Percentiles rank a stretch among this genome's conserved stretches.
Evolutionary conservation across 352 stramenopile species (phyloP).

Genomic region (Phytophthora colocasiae): DNA sequence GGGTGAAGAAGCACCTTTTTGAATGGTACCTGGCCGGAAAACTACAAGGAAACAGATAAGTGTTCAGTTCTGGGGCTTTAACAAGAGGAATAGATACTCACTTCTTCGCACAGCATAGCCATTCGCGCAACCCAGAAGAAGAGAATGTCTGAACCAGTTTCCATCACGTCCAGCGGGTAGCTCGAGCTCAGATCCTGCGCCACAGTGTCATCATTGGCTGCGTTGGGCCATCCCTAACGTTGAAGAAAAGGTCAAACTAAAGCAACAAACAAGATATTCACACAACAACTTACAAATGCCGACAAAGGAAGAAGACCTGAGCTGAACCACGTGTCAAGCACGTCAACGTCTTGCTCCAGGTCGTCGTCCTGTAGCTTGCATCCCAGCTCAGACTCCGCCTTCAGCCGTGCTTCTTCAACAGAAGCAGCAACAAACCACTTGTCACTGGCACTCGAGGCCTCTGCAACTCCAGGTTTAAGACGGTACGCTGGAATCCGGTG

Average conservation of each 20-base stretch:
- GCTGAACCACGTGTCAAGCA: slow-evolving; percentile 99
- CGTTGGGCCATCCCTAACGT: slow-evolving; percentile 93
- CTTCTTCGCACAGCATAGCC: slow-evolving; percentile 99
- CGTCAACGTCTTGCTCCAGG: slow-evolving; percentile 97
- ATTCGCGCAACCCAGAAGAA: slow-evolving; percentile 99
- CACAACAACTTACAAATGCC: slow-evolving; percentile 53
- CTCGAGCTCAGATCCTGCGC: slow-evolving; percentile 38
- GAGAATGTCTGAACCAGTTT: slow-evolving; percentile 98
- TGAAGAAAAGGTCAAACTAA: slow-evolving; percentile 44
- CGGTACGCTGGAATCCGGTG: slow-evolving; percentile 99
- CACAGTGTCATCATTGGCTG: slow-evolving; percentile 54
- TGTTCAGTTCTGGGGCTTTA: background rate
- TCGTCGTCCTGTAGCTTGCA: slow-evolving; percentile 74
- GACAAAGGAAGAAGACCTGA: slow-evolving; percentile 96
- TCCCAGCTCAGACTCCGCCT: slow-evolving; percentile 88
- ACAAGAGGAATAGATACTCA: slow-evolving; percentile 39
- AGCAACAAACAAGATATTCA: background rate
- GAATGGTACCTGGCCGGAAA: slow-evolving; percentile 97
- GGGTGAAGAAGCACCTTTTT: slow-evolving; percentile 98
- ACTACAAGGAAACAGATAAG: slow-evolving; percentile 37
- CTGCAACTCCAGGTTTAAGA: slow-evolving; percentile 42
- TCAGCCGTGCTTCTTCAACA: slow-evolving; percentile 90
- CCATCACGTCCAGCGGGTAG: slow-evolving; percentile 82
- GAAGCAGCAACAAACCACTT: slow-evolving; percentile 96
- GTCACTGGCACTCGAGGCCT: slow-evolving; percentile 35